Conservation (phyloP, 2,329 filamentous ascomycete species). For the Clarireedia paspali region DNA sequence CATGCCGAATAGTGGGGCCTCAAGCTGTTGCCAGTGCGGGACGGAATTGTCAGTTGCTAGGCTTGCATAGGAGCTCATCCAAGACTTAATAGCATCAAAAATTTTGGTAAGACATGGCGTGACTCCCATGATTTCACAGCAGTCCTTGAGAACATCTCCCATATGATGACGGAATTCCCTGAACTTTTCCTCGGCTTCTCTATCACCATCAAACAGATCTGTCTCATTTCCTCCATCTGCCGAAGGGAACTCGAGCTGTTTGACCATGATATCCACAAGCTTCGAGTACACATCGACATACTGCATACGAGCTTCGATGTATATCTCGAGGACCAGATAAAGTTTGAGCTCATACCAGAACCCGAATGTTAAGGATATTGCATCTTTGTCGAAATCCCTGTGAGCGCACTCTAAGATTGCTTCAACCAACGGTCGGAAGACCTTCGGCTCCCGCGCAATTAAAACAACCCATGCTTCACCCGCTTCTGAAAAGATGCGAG, state of each 20-base stretch:
- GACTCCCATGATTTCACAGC: conserved; percentile 91
- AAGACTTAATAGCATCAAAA: conserved; percentile 74
- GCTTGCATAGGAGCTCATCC: conserved; percentile 76
- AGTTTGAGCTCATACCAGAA: conserved; percentile 99
- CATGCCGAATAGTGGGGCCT: conserved; percentile 91
- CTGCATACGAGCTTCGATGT: conserved; percentile 70
- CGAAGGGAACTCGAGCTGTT: conserved; percentile 78
- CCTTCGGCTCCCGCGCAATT: conserved; percentile 72
- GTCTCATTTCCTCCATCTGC: conserved; percentile 59
- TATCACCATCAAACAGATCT: conserved; percentile 91
- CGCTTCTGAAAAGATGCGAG: conserved; percentile 84
- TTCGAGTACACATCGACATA: conserved; percentile 78
- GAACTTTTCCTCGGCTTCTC: conserved; percentile 94
- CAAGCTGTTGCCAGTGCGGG: conserved; percentile 92
- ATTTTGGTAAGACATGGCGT: conserved; percentile 87
- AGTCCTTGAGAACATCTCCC: conserved; percentile 96
- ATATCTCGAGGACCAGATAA: conserved; percentile 84
- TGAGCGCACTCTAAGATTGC: conserved; percentile 86
- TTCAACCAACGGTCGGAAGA: conserved; percentile 82
- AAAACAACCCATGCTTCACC: conserved; percentile 92
- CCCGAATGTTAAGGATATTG: conserved; percentile 86
- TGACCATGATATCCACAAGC: conserved; percentile 87
- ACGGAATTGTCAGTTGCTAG: conserved; percentile 68
- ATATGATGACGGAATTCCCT: conserved; percentile 93
- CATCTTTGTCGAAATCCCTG: conserved; percentile 80